Evolutionary conservation across 495 filamentous ascomycete species (phyloP).

Genomic region (Aspergillus biplanus): DNA sequence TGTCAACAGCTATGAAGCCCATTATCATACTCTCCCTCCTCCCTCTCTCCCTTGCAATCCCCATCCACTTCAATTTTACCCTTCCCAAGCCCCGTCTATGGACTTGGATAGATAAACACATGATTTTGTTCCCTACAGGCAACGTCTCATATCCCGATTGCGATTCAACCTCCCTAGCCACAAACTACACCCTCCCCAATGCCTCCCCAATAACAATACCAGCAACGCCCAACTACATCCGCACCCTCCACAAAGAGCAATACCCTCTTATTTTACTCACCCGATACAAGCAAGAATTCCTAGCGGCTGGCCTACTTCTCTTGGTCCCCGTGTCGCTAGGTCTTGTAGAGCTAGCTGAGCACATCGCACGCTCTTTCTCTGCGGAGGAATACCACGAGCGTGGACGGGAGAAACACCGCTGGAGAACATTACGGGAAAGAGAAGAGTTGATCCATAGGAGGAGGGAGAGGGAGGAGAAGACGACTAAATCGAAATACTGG

Average conservation of each 20-base stretch:
- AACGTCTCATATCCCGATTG: background rate
- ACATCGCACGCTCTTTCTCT: conserved; percentile 6
- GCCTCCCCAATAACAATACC: background rate
- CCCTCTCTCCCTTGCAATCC: conserved; percentile 1
- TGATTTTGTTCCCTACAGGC: too few species aligned
- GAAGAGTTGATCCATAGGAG: conserved; percentile 6
- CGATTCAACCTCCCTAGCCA: background rate
- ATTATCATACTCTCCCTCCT: background rate
- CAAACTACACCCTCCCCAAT: background rate
- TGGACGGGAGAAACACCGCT: conserved; percentile 12
- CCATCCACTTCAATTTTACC: background rate
- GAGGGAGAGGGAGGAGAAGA: conserved; percentile 8
- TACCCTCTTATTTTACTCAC: background rate
- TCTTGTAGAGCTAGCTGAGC: conserved; percentile 10
- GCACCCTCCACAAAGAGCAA: background rate
- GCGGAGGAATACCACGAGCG: conserved; percentile 16
- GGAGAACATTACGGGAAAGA: conserved; percentile 9
- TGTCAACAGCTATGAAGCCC: background rate
- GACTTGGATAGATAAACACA: background rate
- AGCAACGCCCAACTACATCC: background rate
- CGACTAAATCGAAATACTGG: background rate
- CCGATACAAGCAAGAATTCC: too few species aligned
- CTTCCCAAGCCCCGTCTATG: background rate
- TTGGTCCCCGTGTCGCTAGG: conserved; percentile 12
- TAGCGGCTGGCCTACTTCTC: conserved; percentile 7